Conservation (phyloP, 345 rosid species). For the Pugionium dolabratum region DNA sequence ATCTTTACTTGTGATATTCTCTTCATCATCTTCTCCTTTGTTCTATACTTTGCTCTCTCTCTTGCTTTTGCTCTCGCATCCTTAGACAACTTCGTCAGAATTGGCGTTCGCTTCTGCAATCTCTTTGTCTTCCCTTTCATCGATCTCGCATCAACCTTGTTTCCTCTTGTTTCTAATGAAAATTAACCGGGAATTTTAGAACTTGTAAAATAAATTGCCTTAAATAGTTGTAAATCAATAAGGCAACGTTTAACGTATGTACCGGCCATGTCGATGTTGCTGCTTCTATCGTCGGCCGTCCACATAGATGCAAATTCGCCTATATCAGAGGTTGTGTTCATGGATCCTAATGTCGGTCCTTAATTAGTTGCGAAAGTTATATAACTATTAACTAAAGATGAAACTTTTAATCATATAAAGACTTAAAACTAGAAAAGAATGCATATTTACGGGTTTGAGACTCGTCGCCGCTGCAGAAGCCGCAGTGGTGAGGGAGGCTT, state of each 20-base stretch:
- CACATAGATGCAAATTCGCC: slow-evolving; percentile 31
- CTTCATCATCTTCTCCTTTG: slow-evolving; percentile 50
- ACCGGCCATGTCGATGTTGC: slow-evolving; percentile 29
- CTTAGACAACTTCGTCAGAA: slow-evolving; percentile 42
- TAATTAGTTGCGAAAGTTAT: slow-evolving; percentile 9
- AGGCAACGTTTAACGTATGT: slow-evolving; percentile 4
- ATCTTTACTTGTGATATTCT: slow-evolving; percentile 28
- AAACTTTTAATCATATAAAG: background rate
- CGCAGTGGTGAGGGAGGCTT: slow-evolving; percentile 15
- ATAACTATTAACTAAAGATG: background rate
- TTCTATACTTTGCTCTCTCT: slow-evolving; percentile 71
- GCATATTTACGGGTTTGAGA: slow-evolving; percentile 34
- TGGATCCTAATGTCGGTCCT: slow-evolving; percentile 31
- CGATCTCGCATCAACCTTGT: slow-evolving; percentile 34
- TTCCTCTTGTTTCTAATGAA: slow-evolving; percentile 27
- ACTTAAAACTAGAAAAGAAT: slow-evolving; percentile 1
- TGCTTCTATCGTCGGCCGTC: slow-evolving; percentile 33
- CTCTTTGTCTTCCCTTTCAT: slow-evolving; percentile 37
- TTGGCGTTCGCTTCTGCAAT: slow-evolving; percentile 19
- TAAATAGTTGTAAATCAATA: too few species aligned
- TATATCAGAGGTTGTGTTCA: slow-evolving; percentile 28
- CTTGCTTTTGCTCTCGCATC: slow-evolving; percentile 66
- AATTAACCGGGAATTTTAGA: too few species aligned
- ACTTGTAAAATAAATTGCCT: background rate
- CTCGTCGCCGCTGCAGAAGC: slow-evolving; percentile 39